Evolutionary conservation across 2,329 filamentous ascomycete genomes (phyloP).

Genomic region (Ascochyta fabae): DNA sequence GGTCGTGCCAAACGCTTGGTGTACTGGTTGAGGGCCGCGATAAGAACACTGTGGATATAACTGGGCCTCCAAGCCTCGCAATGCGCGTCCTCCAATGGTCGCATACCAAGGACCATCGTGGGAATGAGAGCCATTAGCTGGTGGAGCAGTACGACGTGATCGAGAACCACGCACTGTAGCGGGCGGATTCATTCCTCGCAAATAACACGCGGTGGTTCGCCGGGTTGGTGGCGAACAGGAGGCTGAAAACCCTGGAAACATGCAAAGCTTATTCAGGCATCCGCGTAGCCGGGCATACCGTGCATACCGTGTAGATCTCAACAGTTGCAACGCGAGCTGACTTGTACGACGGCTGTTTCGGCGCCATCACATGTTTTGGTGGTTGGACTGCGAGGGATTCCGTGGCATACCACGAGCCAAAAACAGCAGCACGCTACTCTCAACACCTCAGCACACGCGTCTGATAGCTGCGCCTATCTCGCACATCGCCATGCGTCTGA

Average conservation of each 20-base stretch:
- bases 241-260: conserved; percentile 33
- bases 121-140: conserved; percentile 14
- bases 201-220: conserved; percentile 22
- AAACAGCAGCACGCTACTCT: conserved; percentile 9
- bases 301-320: conserved; percentile 25
- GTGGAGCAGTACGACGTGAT: conserved; percentile 25
- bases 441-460: conserved; percentile 1
- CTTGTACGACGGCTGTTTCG: conserved; percentile 23
- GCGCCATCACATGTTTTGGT: conserved; percentile 26
- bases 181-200: conserved; percentile 11
- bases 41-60: conserved; percentile 45
- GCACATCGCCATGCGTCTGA: conserved; percentile 11
- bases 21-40: conserved; percentile 41
- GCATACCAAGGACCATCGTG: conserved; percentile 28
- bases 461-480: background rate
- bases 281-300: conserved; percentile 10
- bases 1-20: conserved; percentile 30
- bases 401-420: conserved; percentile 4
- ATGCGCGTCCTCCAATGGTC: conserved; percentile 39
- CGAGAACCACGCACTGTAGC: conserved; percentile 13
- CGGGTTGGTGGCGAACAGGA: conserved; percentile 32
- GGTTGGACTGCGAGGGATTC: conserved; percentile 10
- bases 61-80: conserved; percentile 37
- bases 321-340: conserved; percentile 28
- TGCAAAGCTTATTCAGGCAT: conserved; percentile 34